A percentile compares a stretch with the other conserved stretches of the same genome.
phyloP scores from a whole-genome alignment of 2,329 filamentous ascomycete genomes.

The Sporothrix sp. region DNA sequence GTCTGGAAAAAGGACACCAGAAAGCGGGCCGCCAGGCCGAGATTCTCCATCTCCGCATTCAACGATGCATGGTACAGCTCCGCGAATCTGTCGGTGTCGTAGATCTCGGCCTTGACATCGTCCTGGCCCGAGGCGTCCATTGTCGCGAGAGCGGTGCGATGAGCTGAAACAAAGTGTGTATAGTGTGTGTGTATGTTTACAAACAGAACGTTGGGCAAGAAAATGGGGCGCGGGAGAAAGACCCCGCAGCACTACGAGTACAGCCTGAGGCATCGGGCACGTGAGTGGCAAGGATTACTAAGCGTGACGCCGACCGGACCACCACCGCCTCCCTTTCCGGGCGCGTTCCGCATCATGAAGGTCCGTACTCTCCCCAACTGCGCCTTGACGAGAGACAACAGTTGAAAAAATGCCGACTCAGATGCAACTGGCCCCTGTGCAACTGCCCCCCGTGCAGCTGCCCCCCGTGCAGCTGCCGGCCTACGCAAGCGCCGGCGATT shows the following conservation, averaged over 20 bases:
- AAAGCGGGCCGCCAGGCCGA: constrained; percentile 15
- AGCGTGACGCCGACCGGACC: too few relatives aligned
- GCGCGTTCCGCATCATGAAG: too few relatives aligned
- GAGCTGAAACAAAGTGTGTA: too few relatives aligned
- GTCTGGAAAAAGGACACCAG: constrained; percentile 11
- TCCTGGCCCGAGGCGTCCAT: neutral
- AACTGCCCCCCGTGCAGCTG: too few relatives aligned
- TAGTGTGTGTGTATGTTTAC: too few relatives aligned
- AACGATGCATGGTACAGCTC: constrained; percentile 13
- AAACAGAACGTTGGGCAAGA: too few relatives aligned
- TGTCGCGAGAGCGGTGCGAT: neutral
- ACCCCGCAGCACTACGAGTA: too few relatives aligned
- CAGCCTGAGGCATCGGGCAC: too few relatives aligned
- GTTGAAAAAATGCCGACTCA: neutral
- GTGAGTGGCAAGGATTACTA: too few relatives aligned
- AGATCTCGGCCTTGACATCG: constrained; percentile 13
- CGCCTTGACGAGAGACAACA: neutral
- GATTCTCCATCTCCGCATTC: constrained; percentile 4
- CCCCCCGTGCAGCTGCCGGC: neutral
- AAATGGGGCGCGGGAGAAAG: too few relatives aligned
- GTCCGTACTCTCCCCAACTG: too few relatives aligned
- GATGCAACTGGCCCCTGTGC: neutral
- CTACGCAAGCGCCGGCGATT: neutral
- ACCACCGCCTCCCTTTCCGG: too few relatives aligned
- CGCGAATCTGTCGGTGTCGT: constrained; percentile 16